Evolutionary conservation across 176 grass and related monocot genomes (phyloP).

Genomic region (Avena atlantica): DNA sequence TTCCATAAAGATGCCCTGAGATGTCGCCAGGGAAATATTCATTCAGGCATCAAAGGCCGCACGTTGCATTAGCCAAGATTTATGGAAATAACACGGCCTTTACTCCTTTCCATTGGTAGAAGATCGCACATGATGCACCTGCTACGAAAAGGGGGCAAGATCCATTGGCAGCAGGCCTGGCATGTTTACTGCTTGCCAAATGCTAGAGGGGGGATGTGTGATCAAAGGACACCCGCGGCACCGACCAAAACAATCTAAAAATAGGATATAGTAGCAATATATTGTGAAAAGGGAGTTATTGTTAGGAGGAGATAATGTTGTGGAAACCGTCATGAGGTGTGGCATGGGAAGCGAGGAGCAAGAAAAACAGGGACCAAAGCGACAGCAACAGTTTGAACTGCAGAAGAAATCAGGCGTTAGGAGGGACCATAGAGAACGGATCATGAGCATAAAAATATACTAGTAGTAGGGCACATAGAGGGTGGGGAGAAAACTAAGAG

Average conservation of each 20-base stretch:
- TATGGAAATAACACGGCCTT: constrained; percentile 40
- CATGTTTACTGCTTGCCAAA: constrained; percentile 43
- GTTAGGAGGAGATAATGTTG: neutral
- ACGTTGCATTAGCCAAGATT: constrained; percentile 2
- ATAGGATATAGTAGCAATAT: neutral
- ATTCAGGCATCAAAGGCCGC: constrained; percentile 6
- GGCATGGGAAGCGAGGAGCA: neutral
- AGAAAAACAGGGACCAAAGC: constrained; percentile 46
- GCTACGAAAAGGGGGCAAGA: constrained; percentile 26
- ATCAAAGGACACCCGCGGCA: constrained; percentile 42
- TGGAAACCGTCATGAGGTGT: constrained; percentile 11
- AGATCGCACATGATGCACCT: constrained; percentile 38
- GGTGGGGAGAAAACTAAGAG: constrained; percentile 3
- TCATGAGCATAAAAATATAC: constrained; percentile 8
- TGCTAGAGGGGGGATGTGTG: neutral
- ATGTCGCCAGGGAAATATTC: neutral
- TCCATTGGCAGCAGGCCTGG: constrained; percentile 36
- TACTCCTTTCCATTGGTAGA: constrained; percentile 38
- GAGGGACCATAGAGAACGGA: constrained; percentile 42
- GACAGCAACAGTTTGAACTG: constrained; percentile 55
- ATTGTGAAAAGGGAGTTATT: neutral
- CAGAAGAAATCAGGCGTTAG: constrained; percentile 44
- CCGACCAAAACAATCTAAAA: constrained; percentile 49
- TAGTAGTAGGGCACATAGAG: neutral
- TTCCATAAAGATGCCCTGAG: neutral